Percentiles rank a stretch among this genome's conserved stretches.
phyloP scores from a whole-genome alignment of 257 asterid species.

The Primulina huaijiensis region DNA sequence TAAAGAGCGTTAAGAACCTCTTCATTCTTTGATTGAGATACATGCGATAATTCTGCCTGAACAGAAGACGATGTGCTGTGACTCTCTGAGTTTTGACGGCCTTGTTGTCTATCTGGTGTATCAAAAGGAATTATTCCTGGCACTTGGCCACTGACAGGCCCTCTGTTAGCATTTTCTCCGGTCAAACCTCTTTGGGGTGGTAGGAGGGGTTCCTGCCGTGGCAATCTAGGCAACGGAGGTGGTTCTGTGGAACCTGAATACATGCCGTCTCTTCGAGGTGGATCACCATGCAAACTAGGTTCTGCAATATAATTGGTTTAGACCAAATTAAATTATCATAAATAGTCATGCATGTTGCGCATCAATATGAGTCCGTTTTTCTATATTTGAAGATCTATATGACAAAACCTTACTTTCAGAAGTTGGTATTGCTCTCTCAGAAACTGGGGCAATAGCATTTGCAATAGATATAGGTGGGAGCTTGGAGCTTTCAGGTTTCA shows the following conservation, averaged over 20 bases:
- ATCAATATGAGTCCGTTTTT: slow-evolving; percentile 13
- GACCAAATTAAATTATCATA: neutral
- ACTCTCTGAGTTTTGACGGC: slow-evolving; percentile 44
- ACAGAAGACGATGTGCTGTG: slow-evolving; percentile 40
- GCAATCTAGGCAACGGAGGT: slow-evolving; percentile 58
- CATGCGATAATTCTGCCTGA: slow-evolving; percentile 39
- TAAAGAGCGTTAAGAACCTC: slow-evolving; percentile 48
- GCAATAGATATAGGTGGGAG: slow-evolving; percentile 42
- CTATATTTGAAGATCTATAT: slow-evolving; percentile 1
- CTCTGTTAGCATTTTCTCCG: slow-evolving; percentile 53
- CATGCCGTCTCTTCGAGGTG: slow-evolving; percentile 63
- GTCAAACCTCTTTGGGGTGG: slow-evolving; percentile 62
- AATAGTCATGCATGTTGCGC: slow-evolving; percentile 9
- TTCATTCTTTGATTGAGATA: slow-evolving; percentile 48
- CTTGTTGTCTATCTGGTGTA: slow-evolving; percentile 46
- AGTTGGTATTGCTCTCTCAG: slow-evolving; percentile 45
- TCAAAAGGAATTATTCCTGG: slow-evolving; percentile 40
- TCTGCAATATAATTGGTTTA: slow-evolving; percentile 41
- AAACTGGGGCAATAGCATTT: slow-evolving; percentile 46
- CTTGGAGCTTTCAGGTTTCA: slow-evolving; percentile 58
- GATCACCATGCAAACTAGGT: slow-evolving; percentile 84
- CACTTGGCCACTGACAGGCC: slow-evolving; percentile 37
- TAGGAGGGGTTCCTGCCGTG: slow-evolving; percentile 46
- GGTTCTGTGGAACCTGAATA: slow-evolving; percentile 54
- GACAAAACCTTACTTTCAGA: slow-evolving; percentile 60